Evolutionary conservation across 192 early-diverging fungal species (phyloP).

Genomic region (Diversispora eburnea): DNA sequence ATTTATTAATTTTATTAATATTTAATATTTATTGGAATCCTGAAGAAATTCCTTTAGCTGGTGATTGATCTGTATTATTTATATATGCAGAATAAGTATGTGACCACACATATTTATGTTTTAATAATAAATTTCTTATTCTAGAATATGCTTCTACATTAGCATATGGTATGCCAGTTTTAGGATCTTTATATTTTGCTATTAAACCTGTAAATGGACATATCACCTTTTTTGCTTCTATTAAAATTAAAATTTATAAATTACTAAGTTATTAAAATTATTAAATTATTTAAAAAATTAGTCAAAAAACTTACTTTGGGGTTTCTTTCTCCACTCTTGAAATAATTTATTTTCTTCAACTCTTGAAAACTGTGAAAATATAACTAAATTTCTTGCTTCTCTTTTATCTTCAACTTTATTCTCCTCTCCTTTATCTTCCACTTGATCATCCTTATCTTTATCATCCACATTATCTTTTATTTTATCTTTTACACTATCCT

Average conservation of each 20-base stretch:
- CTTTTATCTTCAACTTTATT: background rate
- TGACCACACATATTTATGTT: slow-evolving; percentile 56
- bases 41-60: slow-evolving; percentile 34
- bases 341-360: slow-evolving; percentile 1
- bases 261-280: background rate
- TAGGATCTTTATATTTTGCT: slow-evolving; percentile 60
- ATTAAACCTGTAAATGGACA: slow-evolving; percentile 61
- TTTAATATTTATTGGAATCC: slow-evolving; percentile 36
- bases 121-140: slow-evolving; percentile 39
- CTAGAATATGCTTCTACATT: slow-evolving; percentile 55
- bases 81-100: slow-evolving; percentile 38
- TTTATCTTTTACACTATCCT: too few relatives aligned
- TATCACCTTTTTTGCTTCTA: slow-evolving; percentile 37
- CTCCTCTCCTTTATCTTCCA: background rate
- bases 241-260: background rate
- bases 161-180: slow-evolving; percentile 56
- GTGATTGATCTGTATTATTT: slow-evolving; percentile 35
- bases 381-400: background rate
- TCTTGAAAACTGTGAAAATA: slow-evolving; percentile 4
- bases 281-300: background rate
- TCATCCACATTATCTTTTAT: background rate
- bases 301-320: background rate
- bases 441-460: background rate
- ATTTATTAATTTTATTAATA: too few relatives aligned
- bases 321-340: slow-evolving; percentile 12